These are phyloP conservation scores for sunflower (Helianthus annuus) DNA, from an alignment of 129 eudicot species.

Conservation along the genomic window HanXRQr2.0-SUNRISE NC_035434.2:134457121-134457620, in stretches of 20 bases:
- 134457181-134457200: not conserved
- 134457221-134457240: not conserved
- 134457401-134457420: conserved; percentile 40
- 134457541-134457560: conserved; percentile 51
- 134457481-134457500: conserved; percentile 37
- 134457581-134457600: conserved; percentile 3
- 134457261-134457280: conserved; percentile 16
- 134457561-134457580: conserved; percentile 63
- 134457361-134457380: conserved; percentile 34
- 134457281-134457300: conserved; percentile 28
- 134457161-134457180: not conserved
- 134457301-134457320: conserved; percentile 18
- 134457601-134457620: not conserved
- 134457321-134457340: conserved; percentile 9
- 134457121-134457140: not conserved
- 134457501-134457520: conserved; percentile 48
- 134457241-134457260: conserved; percentile 3
- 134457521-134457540: conserved; percentile 52
- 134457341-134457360: not conserved
- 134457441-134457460: conserved; percentile 15
- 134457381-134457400: conserved; percentile 28
- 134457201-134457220: not conserved
- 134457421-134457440: conserved; percentile 15
- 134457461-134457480: conserved; percentile 27
- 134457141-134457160: not conserved